Evolutionary conservation across 2,329 filamentous ascomycete species (phyloP), one percentile per base, ranked within the genome.

Genomic region (Ilyonectria mors-panacis): DNA sequence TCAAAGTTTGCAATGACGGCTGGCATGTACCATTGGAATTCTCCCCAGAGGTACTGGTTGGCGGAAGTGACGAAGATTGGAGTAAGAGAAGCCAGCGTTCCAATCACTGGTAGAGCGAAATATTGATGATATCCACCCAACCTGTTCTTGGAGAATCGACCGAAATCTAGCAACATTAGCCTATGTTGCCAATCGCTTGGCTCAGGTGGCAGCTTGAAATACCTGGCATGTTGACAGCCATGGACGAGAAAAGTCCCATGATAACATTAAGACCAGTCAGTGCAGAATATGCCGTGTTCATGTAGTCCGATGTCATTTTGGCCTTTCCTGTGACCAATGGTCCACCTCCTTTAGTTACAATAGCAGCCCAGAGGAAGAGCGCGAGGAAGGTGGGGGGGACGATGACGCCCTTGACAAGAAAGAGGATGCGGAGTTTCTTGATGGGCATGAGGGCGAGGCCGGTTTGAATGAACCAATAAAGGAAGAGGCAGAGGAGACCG

Each of bases 181-280:
- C 21, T 28, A n/a, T 45, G 37, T 23, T 23, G 21, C 6, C 21
- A 57, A 44, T 44, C 19, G 17, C 21, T 57, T 44, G 54, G 13
- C 12, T 57, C n/a, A 10, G 21, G 35, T 26, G 21, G 21, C 35
- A 33, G 19, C 17, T 57, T 30, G 17, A 54, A 44, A 17, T 57
- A 57, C 54, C 54, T 57, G 54, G 55, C 55, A 58, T 58, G 44
- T 58, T 58, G 39, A 57, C 54, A 28, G 54, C 54, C 54, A 57
- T 57, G 19, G 54, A 57, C 54, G 54, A 57, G 37, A 57, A 57
- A 42, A 57, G 54, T 23, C 54, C 54, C 54, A 57, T 57, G 37
- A 57, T 57, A 33, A 57, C 54, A 57, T 57, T 57, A 21, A 57
- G 54, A 44, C 35, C 54, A 45, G 54, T 57, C 21, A 57, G 21